These are phyloP conservation scores for Aureobasidium vineae DNA, from an alignment of 2,329 filamentous ascomycete species.

Conservation along the genomic window DNA sequence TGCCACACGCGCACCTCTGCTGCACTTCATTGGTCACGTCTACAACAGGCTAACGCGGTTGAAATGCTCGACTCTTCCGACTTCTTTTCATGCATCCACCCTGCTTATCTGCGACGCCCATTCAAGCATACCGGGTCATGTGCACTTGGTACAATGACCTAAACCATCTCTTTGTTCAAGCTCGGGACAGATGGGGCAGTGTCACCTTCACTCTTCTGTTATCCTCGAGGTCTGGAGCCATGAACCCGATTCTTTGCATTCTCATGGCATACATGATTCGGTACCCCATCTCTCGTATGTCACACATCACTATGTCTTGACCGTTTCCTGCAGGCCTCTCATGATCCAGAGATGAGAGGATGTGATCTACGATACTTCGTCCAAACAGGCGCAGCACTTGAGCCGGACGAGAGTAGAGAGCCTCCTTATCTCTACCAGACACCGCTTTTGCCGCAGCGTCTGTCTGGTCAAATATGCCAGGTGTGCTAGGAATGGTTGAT, in stretches of 20 bases:
- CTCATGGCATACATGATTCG: background rate
- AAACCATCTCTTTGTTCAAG: background rate
- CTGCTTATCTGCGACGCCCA: background rate
- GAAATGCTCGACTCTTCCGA: slow-evolving; percentile 12
- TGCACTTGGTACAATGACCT: background rate
- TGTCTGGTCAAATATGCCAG: background rate
- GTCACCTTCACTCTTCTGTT: background rate
- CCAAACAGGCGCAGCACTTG: background rate
- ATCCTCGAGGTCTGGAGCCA: background rate
- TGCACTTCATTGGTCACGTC: slow-evolving; percentile 10
- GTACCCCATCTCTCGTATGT: background rate
- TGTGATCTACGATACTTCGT: background rate
- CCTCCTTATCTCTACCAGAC: background rate
- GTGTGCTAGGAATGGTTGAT: background rate
- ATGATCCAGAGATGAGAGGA: background rate
- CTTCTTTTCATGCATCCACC: slow-evolving; percentile 12
- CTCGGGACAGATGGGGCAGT: background rate
- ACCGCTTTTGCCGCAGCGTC: background rate
- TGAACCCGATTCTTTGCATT: background rate
- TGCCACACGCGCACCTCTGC: slow-evolving; percentile 20
- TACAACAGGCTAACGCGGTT: slow-evolving; percentile 17
- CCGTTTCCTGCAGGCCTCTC: background rate
- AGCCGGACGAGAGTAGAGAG: background rate
- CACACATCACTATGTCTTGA: background rate
- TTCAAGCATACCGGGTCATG: slow-evolving; percentile 14